phyloP scores from a whole-genome alignment of 306 rosid genomes.

The Sophora flavescens region DNA sequence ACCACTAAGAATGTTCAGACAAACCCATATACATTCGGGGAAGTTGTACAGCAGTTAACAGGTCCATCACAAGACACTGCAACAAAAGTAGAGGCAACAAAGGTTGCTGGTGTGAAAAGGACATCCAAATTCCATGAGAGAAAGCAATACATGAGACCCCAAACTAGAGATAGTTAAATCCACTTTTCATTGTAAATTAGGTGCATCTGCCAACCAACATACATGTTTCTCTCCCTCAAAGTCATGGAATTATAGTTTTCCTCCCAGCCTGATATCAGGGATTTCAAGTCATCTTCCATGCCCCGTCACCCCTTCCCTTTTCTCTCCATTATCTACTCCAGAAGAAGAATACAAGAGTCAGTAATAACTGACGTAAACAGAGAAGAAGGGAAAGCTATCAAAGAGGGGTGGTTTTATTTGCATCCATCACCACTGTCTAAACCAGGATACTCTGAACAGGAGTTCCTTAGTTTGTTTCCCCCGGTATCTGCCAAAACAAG shows the following conservation, averaged over 20 bases:
- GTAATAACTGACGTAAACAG: conserved; percentile 33
- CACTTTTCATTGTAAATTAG: conserved; percentile 36
- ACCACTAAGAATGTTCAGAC: conserved; percentile 62
- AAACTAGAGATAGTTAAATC: conserved; percentile 70
- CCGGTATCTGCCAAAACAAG: conserved; percentile 51
- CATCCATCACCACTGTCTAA: conserved; percentile 62
- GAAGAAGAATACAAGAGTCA: conserved; percentile 46
- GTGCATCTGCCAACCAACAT: conserved; percentile 8
- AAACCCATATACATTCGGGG: conserved; percentile 57
- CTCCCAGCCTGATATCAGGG: conserved; percentile 35
- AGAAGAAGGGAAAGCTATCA: conserved; percentile 61
- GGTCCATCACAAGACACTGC: conserved; percentile 51
- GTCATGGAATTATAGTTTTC: conserved; percentile 12
- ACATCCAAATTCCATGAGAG: conserved; percentile 66
- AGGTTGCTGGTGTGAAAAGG: conserved; percentile 38
- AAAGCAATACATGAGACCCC: conserved; percentile 61
- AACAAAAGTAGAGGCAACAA: conserved; percentile 13
- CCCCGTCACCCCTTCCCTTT: conserved; percentile 54
- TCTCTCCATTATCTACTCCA: conserved; percentile 52
- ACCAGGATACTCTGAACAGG: conserved; percentile 45
- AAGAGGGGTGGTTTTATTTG: conserved; percentile 60
- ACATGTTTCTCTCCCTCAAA: not conserved
- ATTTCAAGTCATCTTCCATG: conserved; percentile 36
- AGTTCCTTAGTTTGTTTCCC: no score
- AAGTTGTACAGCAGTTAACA: conserved; percentile 65